Evolutionary conservation across 768 basidiomycete species (phyloP).

Genomic region (Tulasnella sp.): DNA sequence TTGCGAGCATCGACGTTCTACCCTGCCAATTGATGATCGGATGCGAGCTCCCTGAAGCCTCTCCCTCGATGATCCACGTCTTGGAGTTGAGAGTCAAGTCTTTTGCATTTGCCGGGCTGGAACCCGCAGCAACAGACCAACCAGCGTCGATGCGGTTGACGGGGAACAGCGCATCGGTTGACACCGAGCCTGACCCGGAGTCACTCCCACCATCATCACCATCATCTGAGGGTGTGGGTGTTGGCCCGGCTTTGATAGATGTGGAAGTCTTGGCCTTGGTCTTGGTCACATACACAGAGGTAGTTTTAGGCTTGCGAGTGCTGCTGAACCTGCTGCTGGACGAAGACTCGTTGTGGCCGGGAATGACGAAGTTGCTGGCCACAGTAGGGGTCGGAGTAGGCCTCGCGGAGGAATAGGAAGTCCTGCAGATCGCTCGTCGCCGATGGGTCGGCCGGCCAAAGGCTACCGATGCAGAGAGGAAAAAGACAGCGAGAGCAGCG

Average conservation of each 20-base stretch:
- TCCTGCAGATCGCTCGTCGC: not conserved
- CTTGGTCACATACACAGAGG: no score
- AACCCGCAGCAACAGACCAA: conserved; percentile 34
- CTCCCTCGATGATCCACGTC: conserved; percentile 35
- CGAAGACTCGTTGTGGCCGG: no score
- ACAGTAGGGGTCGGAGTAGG: not conserved
- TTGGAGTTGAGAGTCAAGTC: conserved; percentile 33
- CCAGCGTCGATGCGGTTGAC: conserved; percentile 34
- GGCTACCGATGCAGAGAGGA: conserved; percentile 1
- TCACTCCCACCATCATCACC: not conserved
- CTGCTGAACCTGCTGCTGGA: no score
- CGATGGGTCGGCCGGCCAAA: conserved; percentile 1
- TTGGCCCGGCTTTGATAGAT: not conserved
- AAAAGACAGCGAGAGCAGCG: not conserved
- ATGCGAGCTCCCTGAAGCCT: conserved; percentile 31
- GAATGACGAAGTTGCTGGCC: no score
- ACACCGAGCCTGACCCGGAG: not conserved
- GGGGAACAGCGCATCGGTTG: conserved; percentile 20
- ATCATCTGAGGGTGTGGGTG: not conserved
- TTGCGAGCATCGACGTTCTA: conserved; percentile 22
- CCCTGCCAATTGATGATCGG: conserved; percentile 37
- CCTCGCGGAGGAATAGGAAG: not conserved
- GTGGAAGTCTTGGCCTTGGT: conserved; percentile 2
- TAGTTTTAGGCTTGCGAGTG: no score
- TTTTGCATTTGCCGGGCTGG: conserved; percentile 28